Evolutionary conservation across 306 rosid species (phyloP), one percentile per base, ranked within the genome.

Genomic region (Urtica urens): DNA sequence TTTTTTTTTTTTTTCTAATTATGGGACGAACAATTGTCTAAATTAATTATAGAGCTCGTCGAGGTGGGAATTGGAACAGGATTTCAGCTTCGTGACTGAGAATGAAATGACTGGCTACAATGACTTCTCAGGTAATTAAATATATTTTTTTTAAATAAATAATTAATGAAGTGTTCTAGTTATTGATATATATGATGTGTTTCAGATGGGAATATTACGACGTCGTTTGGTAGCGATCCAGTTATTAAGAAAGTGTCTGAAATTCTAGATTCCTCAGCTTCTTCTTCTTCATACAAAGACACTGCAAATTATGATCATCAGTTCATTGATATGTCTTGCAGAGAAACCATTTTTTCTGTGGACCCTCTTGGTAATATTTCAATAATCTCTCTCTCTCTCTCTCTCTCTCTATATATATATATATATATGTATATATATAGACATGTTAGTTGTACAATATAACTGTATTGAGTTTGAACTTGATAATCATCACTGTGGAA

Each of bases 231-330:
- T 62, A 55, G 62, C 51, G 79, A 78, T 62, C 33, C 61, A 59
- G 62, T 50, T 61, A 64, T 38, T 47, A 49, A 29, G 39, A 33
- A 65, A 17, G 55, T 53, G n/a, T 58, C 81, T 38, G 76, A 76
- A 58, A 67, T 78, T 57, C 68, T 81, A 37, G 74, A 88, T 68
- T 76, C 83, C 30, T 74, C 80, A 15, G 72, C 74, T 29, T 72
- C 96, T 26, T 28, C 39, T 35, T 78, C 83, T 20, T 88, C 93
- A 53, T 69, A 70, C 75, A 74, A 76, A 68, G 59, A 69, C 52
- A 35, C 61, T 12, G 13, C 55, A n/a, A 16, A 54, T 12, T 2
- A 35, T 35, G 8, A 15, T 49, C 49, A 78, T 48, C 70, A 70
- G 37, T 42, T 51, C 63, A 27, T 17, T n/a, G n/a, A n/a, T 44